Evolutionary conservation across 129 eudicot species (phyloP), one percentile per base, ranked within the genome.

Genomic region (Sambucus nigra): DNA sequence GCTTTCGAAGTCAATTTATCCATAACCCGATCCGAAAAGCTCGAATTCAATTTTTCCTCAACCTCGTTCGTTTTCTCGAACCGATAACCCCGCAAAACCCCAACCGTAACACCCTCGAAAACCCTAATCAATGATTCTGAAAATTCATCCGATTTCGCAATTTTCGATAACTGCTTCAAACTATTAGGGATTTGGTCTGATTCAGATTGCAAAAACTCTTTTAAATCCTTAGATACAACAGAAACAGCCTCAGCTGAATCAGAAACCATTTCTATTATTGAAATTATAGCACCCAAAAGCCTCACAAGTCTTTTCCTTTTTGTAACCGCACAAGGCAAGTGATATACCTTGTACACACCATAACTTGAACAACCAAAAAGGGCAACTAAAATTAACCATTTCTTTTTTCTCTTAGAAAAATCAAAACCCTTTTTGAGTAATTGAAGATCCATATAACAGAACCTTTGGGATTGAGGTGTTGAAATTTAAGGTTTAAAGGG

Each of bases 161-260:
- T 73, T 71, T 82, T 82, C 2, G 82, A 79, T 25, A 87, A 38
- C 18, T 87, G 94, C 63, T 69, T 82, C 67, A 82, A 56, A 68
- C 96, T 82, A 53, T 68, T 73, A 3, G 88, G 96, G 53, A 87
- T 70, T 27, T 82, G 64, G 41, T 73, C 84, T 35, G 68, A 61
- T 60, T 86, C 82, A 20, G 88, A 69, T 19, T 58, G 48, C 56
- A 86, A 42, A 50, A 70, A 78, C 59, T 61, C 73, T 86, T n/a
- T n/a, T 71, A 81, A 63, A 62, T 86, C 95, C 66, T 31, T 79
- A 13, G 93, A 78, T 15, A 81, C 87, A 7, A 79, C 26, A 29
- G 73, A 27, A 19, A 78, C 32, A 1, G 78, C 65, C 27, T 82
- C 93, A 5, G 95, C 69, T 2, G 80, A 86, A 75, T 79, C 93